phyloP scores from a whole-genome alignment of 768 basidiomycete genomes.

The Naganishia onofrii region DNA sequence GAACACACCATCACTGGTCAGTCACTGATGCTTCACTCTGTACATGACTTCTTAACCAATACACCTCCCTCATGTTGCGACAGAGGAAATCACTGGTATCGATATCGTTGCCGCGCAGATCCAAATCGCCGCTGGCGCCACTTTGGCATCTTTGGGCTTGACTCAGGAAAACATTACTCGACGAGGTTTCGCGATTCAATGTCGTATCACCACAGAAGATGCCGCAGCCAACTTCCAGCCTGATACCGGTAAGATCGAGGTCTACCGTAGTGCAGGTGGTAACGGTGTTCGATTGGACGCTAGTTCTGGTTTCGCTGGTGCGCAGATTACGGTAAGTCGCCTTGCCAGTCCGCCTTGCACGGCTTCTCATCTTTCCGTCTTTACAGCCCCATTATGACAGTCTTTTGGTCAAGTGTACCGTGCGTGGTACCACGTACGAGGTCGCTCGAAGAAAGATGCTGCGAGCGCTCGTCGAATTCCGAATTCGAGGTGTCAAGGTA shows the following conservation, averaged over 20 bases:
- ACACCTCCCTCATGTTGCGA: conserved; percentile 27
- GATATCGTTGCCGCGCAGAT: conserved; percentile 99
- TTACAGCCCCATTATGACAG: conserved; percentile 93
- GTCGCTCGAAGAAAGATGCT: conserved; percentile 99
- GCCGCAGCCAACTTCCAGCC: conserved; percentile 89
- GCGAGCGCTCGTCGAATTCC: conserved; percentile 98
- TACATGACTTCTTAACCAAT: conserved; percentile 13
- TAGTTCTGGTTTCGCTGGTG: conserved; percentile 95
- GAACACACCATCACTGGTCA: conserved; percentile 97
- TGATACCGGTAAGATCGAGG: conserved; percentile 98
- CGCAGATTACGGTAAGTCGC: conserved; percentile 83
- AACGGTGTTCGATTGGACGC: conserved; percentile 97
- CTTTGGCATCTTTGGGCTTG: conserved; percentile 88
- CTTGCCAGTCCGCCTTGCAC: not conserved
- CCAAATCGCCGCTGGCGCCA: conserved; percentile 98
- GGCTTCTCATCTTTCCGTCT: not conserved
- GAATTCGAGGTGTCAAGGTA: conserved; percentile 95
- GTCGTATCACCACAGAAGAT: conserved; percentile 97
- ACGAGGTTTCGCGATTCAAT: conserved; percentile 96
- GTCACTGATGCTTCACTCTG: conserved; percentile 33
- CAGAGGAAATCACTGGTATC: conserved; percentile 99
- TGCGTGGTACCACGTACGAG: conserved; percentile 95
- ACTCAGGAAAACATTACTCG: conserved; percentile 93
- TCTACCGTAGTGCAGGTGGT: conserved; percentile 96
- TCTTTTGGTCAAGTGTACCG: conserved; percentile 90